These are phyloP conservation scores for Pythium dissimile DNA, from an alignment of 352 stramenopile species.

Conservation along the genomic window DNA sequence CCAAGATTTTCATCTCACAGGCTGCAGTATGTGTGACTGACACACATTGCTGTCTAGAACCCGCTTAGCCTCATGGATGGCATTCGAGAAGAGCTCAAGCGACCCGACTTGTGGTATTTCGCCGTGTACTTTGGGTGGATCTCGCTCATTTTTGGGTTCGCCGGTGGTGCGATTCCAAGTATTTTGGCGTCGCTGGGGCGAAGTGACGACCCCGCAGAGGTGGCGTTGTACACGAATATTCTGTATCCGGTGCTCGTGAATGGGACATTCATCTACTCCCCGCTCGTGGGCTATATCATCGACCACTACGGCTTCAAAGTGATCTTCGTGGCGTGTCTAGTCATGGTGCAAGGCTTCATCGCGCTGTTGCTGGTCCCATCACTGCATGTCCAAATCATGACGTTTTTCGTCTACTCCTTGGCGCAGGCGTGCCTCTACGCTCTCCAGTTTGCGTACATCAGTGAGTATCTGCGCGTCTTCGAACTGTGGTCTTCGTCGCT, in stretches of 20 bases:
- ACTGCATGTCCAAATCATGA: constrained; percentile 52
- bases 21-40: neutral
- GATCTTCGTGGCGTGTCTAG: constrained; percentile 62
- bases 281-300: constrained; percentile 67
- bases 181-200: constrained; percentile 46
- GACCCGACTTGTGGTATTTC: constrained; percentile 72
- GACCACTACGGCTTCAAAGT: constrained; percentile 78
- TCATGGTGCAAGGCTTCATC: constrained; percentile 65
- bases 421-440: constrained; percentile 73
- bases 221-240: constrained; percentile 57
- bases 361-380: constrained; percentile 58
- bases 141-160: constrained; percentile 79
- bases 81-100: constrained; percentile 51
- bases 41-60: constrained; percentile 26
- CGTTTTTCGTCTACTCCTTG: constrained; percentile 74
- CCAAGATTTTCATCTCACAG: neutral
- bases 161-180: constrained; percentile 66
- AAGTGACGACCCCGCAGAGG: constrained; percentile 22
- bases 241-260: constrained; percentile 78
- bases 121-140: constrained; percentile 78
- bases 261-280: constrained; percentile 77
- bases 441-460: constrained; percentile 86
- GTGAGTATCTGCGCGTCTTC: constrained; percentile 31
- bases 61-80: constrained; percentile 53
- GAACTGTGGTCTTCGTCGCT: neutral